Base-by-base conservation (phyloP, 345 rosid genomes). In the Arabidopsis arenosa region DNA sequence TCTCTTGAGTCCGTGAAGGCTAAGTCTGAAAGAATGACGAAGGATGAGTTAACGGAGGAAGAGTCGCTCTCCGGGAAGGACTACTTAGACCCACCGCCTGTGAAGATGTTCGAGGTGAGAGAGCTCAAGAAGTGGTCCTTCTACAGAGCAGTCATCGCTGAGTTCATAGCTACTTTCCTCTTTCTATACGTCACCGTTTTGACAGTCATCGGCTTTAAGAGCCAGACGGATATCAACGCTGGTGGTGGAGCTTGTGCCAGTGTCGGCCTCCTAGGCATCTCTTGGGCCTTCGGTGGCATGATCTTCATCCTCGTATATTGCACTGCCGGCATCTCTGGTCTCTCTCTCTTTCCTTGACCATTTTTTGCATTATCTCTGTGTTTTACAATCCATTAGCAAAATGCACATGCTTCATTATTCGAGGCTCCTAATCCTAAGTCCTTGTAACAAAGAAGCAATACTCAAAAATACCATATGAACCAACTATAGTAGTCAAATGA, bases 231-330 rank as follows among this genome's bases (percentile, higher is more conserved):
- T 54, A 23, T 60, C 8, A 3, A 45, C 21, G 6, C 67, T 7
- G 75, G 55, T 0, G 70, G 52, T 5, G 54, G 59, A 33, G 88
- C 87, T 4, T 90, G 98, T 49, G 79, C 76, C 9, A 89, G 96
- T 4, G 95, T 90, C 14, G 96, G 95, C n/a, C 71, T 83, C 56
- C 94, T 93, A 5, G 92, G 96, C 8, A 87, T 93, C 13, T 90
- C 97, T 21, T 93, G 94, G 97, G 88, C 94, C 63, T 87, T 88
- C 15, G 97, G 97, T 70, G 96, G 96, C 79, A 90, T 90, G 95
- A 86, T 90, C 79, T 89, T 89, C 66, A 41, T 87, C 63, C 91
- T 89, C 15, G 94, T 92, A 55, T 92, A 92, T 81, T 93, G 94
- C 84, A 93, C 93, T 23, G 95, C 95, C 32, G 96, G 93, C 12